Evolutionary conservation across 306 rosid genomes (phyloP).

Genomic region (Vachellia pachyceras): DNA sequence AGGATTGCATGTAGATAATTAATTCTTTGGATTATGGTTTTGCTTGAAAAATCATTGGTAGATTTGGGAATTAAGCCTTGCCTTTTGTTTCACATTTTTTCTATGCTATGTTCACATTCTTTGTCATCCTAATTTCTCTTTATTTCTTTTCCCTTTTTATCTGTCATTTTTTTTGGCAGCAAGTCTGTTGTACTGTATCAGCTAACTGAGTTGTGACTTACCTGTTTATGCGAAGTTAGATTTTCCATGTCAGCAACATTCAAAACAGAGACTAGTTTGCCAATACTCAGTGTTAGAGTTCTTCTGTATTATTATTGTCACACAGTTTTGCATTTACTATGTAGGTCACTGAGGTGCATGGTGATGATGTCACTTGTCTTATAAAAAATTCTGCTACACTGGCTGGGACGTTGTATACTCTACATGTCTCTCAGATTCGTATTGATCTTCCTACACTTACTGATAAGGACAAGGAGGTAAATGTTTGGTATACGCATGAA

Average conservation of each 20-base stretch:
- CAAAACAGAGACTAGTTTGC: neutral
- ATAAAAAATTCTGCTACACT: conserved; percentile 87
- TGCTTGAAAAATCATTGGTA: neutral
- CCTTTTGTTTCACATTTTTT: neutral
- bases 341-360: conserved; percentile 83
- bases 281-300: conserved; percentile 2
- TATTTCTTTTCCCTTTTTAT: neutral
- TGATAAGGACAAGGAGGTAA: conserved; percentile 83
- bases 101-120: neutral
- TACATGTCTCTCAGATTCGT: conserved; percentile 89
- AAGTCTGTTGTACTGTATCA: neutral
- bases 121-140: neutral
- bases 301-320: neutral
- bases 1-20: neutral
- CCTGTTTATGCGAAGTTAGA: conserved; percentile 6
- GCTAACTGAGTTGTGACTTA: neutral
- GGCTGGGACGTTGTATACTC: conserved; percentile 86
- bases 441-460: conserved; percentile 90
- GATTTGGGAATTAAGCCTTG: neutral
- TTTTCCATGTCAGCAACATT: conserved; percentile 11
- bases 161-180: neutral
- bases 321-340: conserved; percentile 12
- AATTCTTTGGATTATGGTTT: neutral
- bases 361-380: conserved; percentile 79
- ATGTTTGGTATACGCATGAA: neutral